phyloP scores from a whole-genome alignment of 1,284 basidiomycete genomes.

The Rhodotorula sp. region DNA sequence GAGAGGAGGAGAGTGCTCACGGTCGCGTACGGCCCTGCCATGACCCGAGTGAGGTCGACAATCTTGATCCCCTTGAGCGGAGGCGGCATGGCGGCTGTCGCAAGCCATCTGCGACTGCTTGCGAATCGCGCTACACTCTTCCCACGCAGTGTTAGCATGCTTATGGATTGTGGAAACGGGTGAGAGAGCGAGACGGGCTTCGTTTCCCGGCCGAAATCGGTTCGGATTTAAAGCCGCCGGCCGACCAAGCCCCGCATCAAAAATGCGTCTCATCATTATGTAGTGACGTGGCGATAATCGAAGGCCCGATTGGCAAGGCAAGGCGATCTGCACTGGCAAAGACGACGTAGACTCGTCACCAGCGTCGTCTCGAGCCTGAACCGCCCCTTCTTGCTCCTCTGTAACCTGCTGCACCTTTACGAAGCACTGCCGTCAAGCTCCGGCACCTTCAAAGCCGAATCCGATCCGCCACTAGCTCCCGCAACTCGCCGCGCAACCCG shows the following conservation, averaged over 20 bases:
- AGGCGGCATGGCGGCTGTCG: slow-evolving; percentile 51
- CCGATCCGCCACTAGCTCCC: not conserved
- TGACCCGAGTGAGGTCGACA: slow-evolving; percentile 80
- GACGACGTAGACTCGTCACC: too few species aligned
- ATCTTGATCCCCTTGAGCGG: slow-evolving; percentile 77
- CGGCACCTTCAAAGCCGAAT: too few species aligned
- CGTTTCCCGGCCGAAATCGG: not conserved
- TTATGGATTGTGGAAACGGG: not conserved
- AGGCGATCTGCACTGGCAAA: too few species aligned
- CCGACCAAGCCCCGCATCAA: too few species aligned
- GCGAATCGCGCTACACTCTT: not conserved
- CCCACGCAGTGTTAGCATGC: not conserved
- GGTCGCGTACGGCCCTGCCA: slow-evolving; percentile 85
- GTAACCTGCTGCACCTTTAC: too few species aligned
- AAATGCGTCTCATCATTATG: too few species aligned
- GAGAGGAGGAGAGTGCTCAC: not conserved
- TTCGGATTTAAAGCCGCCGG: too few species aligned
- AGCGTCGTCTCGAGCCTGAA: too few species aligned
- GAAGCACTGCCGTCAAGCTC: too few species aligned
- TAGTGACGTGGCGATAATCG: too few species aligned
- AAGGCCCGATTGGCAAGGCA: too few species aligned
- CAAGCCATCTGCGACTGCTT: not conserved
- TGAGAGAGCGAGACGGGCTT: not conserved
- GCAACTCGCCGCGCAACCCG: not conserved
- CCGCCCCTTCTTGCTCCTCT: too few species aligned